These are phyloP conservation scores for Alternaria gaisen DNA, from an alignment of 2,329 filamentous ascomycete species.

Conservation along the genomic window DNA sequence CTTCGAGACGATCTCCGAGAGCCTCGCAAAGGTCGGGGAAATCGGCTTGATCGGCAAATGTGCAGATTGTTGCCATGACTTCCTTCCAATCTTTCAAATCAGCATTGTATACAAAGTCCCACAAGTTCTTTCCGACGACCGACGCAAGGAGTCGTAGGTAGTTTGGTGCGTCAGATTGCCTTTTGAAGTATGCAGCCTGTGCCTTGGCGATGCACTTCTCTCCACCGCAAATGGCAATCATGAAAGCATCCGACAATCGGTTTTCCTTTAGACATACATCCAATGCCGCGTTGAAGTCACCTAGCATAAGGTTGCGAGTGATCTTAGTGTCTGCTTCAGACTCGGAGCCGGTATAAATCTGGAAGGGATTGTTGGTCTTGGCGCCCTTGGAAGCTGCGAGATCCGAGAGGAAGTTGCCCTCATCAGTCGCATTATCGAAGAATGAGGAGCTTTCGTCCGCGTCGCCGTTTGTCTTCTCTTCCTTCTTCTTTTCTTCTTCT, in stretches of 20 bases:
- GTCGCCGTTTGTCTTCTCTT: constrained; percentile 56
- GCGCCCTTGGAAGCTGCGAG: constrained; percentile 88
- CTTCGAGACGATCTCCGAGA: constrained; percentile 87
- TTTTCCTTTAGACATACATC: constrained; percentile 89
- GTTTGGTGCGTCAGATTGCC: constrained; percentile 83
- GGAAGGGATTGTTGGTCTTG: constrained; percentile 94
- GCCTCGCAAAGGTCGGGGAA: constrained; percentile 96
- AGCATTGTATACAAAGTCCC: constrained; percentile 97
- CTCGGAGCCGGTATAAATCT: constrained; percentile 85
- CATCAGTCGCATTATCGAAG: constrained; percentile 74
- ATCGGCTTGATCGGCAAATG: constrained; percentile 88
- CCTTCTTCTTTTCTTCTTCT: constrained; percentile 33
- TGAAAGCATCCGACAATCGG: constrained; percentile 93
- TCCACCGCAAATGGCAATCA: constrained; percentile 96
- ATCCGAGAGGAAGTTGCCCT: constrained; percentile 86
- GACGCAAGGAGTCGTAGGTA: constrained; percentile 91
- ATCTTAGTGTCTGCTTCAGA: constrained; percentile 84
- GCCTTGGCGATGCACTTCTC: constrained; percentile 94
- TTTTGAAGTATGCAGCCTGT: constrained; percentile 87
- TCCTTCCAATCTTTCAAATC: constrained; percentile 95
- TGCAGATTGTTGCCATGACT: constrained; percentile 94
- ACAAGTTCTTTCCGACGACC: constrained; percentile 94
- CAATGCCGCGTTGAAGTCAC: constrained; percentile 88
- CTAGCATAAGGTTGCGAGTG: constrained; percentile 86
- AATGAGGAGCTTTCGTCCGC: constrained; percentile 70